Percentiles rank a stretch among this genome's conserved stretches.
Conservation (phyloP, 805 yeast species). For the Saturnispora halmiae region DNA sequence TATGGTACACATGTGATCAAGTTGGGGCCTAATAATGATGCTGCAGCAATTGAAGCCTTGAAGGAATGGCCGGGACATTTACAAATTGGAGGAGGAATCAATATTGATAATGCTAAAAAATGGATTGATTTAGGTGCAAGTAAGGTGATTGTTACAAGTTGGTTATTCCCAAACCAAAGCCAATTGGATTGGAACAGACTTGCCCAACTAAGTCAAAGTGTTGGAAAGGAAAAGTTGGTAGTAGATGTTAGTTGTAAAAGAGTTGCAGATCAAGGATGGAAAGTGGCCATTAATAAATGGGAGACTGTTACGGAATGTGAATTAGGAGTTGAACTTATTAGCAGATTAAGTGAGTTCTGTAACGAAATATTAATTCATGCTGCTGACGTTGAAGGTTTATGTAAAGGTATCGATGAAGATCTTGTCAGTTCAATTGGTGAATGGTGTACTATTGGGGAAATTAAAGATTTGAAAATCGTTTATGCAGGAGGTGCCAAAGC, state of each 20-base stretch:
- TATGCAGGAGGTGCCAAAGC: constrained; percentile 96
- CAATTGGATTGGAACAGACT: constrained; percentile 45
- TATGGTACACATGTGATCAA: constrained; percentile 88
- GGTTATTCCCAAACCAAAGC: constrained; percentile 66
- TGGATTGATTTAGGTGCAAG: constrained; percentile 78
- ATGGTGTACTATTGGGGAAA: constrained; percentile 46
- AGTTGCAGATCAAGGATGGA: constrained; percentile 49
- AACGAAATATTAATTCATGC: constrained; percentile 91
- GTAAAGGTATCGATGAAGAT: constrained; percentile 82
- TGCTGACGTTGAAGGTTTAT: constrained; percentile 96
- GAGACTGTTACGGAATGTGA: constrained; percentile 70
- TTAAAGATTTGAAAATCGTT: constrained; percentile 54
- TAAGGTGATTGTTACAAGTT: constrained; percentile 87
- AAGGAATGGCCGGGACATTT: constrained; percentile 60
- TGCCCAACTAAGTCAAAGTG: constrained; percentile 36
- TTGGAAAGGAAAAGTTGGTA: constrained; percentile 65
- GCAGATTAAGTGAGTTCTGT: constrained; percentile 52
- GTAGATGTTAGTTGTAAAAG: constrained; percentile 81
- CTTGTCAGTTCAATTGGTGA: constrained; percentile 63
- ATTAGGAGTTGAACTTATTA: constrained; percentile 46
- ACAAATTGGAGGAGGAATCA: constrained; percentile 94
- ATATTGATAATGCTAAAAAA: constrained; percentile 52
- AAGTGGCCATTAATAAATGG: constrained; percentile 98
- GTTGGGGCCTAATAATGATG: constrained; percentile 75
- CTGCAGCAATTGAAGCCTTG: constrained; percentile 72